Conservation (phyloP, 1,139 yeast species). For the Debaryomyces sp. region DNA sequence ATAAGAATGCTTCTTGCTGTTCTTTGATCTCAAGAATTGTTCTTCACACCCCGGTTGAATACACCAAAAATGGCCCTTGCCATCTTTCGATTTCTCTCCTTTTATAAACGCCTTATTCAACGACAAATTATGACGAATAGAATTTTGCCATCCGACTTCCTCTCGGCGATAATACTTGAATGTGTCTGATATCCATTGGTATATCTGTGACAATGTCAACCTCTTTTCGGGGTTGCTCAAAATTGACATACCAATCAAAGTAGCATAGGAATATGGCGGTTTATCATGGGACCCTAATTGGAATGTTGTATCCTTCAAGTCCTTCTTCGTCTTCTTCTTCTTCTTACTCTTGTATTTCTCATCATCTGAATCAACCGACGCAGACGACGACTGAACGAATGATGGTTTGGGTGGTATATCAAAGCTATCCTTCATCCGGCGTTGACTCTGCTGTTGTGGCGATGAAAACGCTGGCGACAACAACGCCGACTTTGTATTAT, state of each 20-base stretch:
- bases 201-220: slow-evolving; percentile 87
- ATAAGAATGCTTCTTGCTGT: slow-evolving; percentile 47
- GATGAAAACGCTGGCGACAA: slow-evolving; percentile 56
- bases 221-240: slow-evolving; percentile 78
- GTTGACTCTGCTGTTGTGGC: slow-evolving; percentile 32
- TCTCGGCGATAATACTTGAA: slow-evolving; percentile 82
- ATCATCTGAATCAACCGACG: slow-evolving; percentile 15
- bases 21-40: slow-evolving; percentile 71
- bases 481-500: slow-evolving; percentile 19
- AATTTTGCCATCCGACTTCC: slow-evolving; percentile 94
- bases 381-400: slow-evolving; percentile 14
- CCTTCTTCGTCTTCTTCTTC: slow-evolving; percentile 32
- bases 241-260: slow-evolving; percentile 92
- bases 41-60: slow-evolving; percentile 82
- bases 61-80: slow-evolving; percentile 97
- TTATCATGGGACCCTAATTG: slow-evolving; percentile 55
- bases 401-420: slow-evolving; percentile 20
- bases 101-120: slow-evolving; percentile 86
- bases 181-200: slow-evolving; percentile 88
- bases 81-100: slow-evolving; percentile 91
- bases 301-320: slow-evolving; percentile 32
- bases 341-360: slow-evolving; percentile 22
- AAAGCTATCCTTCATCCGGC: slow-evolving; percentile 2
- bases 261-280: slow-evolving; percentile 95
- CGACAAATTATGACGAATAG: slow-evolving; percentile 83